A percentile compares a stretch with the other conserved stretches of the same genome.
These are phyloP conservation scores for Akanthomyces dipterigenus DNA, from an alignment of 2,329 filamentous ascomycete species.

Conservation along the genomic window DNA sequence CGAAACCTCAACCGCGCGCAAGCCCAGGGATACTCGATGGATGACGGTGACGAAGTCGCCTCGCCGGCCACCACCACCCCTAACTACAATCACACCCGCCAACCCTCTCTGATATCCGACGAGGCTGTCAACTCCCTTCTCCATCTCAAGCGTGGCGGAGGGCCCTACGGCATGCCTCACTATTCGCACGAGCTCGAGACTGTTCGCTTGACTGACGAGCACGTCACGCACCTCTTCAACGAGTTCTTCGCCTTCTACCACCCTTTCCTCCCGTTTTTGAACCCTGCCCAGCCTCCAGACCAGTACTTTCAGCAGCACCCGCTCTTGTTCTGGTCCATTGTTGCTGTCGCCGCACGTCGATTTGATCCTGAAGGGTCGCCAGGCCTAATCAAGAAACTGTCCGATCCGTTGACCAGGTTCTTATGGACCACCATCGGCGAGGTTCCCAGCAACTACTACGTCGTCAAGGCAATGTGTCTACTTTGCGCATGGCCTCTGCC, in stretches of 20 bases:
- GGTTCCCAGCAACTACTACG: constrained; percentile 71
- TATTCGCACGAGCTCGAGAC: constrained; percentile 57
- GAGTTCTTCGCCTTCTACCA: constrained; percentile 74
- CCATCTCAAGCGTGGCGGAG: constrained; percentile 55
- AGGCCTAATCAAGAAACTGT: constrained; percentile 59
- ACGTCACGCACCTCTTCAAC: constrained; percentile 59
- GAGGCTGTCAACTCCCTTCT: constrained; percentile 61
- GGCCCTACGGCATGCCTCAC: constrained; percentile 52
- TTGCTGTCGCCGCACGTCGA: constrained; percentile 67
- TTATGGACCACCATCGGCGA: constrained; percentile 73
- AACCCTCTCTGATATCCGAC: constrained; percentile 58
- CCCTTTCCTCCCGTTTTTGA: constrained; percentile 70
- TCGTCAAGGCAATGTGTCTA: constrained; percentile 74
- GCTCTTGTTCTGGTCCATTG: constrained; percentile 79
- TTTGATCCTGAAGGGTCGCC: constrained; percentile 52
- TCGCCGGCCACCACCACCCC: constrained; percentile 52
- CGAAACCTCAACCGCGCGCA: constrained; percentile 55
- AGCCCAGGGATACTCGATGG: constrained; percentile 47
- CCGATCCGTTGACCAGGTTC: constrained; percentile 61
- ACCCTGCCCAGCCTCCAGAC: constrained; percentile 59
- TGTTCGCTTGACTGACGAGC: constrained; percentile 56
- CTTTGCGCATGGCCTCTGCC: constrained; percentile 78
- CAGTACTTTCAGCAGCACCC: constrained; percentile 71
- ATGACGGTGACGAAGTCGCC: constrained; percentile 51
- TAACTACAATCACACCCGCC: constrained; percentile 52